Percentiles rank a stretch among this genome's conserved stretches.
Conservation (phyloP, 768 basidiomycete genomes). For the Mycena filopes region DNA sequence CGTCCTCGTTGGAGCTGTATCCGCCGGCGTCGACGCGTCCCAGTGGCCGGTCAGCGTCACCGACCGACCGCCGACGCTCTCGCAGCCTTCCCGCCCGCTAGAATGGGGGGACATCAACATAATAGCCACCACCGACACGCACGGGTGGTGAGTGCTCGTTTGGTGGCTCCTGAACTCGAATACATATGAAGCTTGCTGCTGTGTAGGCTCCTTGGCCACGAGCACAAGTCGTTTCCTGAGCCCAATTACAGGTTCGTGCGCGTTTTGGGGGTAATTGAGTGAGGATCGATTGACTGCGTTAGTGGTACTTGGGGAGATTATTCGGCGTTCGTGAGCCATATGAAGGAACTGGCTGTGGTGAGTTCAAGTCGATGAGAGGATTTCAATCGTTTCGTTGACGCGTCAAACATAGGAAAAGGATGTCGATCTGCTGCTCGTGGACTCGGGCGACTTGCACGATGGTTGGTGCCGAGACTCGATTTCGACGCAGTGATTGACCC, state of each 20-base stretch:
- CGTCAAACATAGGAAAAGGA: conserved; percentile 56
- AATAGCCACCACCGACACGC: conserved; percentile 83
- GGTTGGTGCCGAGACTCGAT: conserved; percentile 44
- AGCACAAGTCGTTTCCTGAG: conserved; percentile 76
- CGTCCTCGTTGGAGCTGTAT: conserved; percentile 3
- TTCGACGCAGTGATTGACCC: not conserved
- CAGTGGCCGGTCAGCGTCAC: conserved; percentile 10
- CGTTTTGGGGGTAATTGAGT: not conserved
- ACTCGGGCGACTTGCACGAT: conserved; percentile 83
- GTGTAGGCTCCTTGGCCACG: conserved; percentile 82
- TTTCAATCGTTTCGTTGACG: not conserved
- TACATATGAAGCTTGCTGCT: not conserved
- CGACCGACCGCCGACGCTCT: not conserved
- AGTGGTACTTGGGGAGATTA: conserved; percentile 81
- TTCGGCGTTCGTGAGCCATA: conserved; percentile 82
- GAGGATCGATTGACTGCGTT: conserved; percentile 9
- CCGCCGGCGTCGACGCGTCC: conserved; percentile 8
- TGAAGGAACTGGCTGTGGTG: conserved; percentile 75
- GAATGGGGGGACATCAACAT: conserved; percentile 93
- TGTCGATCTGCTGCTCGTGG: conserved; percentile 86
- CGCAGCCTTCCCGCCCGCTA: conserved; percentile 72
- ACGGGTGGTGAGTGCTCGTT: conserved; percentile 13
- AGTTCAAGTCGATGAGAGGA: not conserved
- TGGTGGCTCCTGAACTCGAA: not conserved
- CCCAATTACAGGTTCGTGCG: conserved; percentile 68